Conservation (phyloP, 495 filamentous ascomycete genomes). For the Penicillium taxi region DNA sequence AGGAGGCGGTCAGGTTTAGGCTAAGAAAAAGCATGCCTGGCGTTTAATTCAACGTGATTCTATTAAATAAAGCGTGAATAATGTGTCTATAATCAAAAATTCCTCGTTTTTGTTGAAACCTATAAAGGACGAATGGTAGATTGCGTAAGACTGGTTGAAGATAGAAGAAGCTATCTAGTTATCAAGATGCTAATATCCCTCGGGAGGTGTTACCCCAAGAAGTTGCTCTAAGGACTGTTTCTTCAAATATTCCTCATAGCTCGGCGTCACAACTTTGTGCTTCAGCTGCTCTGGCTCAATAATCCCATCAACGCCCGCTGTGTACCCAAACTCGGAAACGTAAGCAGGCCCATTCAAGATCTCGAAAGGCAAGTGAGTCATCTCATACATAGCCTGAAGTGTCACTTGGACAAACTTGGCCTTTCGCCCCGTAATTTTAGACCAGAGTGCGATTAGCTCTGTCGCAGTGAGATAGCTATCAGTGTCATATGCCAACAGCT, state of each 20-base stretch:
- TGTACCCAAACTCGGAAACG: conserved; percentile 34
- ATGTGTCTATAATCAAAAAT: too few species aligned
- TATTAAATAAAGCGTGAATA: too few species aligned
- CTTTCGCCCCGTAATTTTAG: conserved; percentile 24
- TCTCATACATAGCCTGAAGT: conserved; percentile 24
- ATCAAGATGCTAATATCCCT: too few species aligned
- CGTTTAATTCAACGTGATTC: too few species aligned
- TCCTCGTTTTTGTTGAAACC: too few species aligned
- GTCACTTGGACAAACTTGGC: conserved; percentile 20
- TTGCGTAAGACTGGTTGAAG: too few species aligned
- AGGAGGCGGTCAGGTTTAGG: too few species aligned
- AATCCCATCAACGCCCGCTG: conserved; percentile 25
- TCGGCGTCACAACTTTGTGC: conserved; percentile 15
- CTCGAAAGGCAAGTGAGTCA: conserved; percentile 30
- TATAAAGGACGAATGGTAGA: too few species aligned
- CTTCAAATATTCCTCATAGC: conserved; percentile 30
- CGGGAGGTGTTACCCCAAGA: too few species aligned
- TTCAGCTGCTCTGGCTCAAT: conserved; percentile 30
- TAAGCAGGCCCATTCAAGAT: conserved; percentile 27
- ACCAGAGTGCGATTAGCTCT: conserved; percentile 25
- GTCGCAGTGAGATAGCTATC: conserved; percentile 27
- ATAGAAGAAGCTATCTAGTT: too few species aligned
- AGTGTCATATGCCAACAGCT: conserved; percentile 38
- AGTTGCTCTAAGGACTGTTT: too few species aligned
- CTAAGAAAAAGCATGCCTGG: too few species aligned